Evolutionary conservation across 2,329 filamentous ascomycete genomes (phyloP).

Genomic region (Domatiomyces catenatus): DNA sequence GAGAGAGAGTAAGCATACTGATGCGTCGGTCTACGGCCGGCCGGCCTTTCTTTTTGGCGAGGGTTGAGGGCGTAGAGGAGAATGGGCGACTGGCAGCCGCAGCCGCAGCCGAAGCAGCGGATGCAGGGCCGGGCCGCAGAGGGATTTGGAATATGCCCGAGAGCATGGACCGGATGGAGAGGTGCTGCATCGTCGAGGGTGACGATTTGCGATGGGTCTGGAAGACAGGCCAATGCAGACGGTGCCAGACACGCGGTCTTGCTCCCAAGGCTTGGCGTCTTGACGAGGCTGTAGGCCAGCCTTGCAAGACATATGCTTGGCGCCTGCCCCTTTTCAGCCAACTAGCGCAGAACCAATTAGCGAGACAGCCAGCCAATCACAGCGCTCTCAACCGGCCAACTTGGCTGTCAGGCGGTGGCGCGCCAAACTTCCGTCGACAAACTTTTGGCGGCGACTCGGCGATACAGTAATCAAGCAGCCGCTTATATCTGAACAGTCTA

Average conservation of each 20-base stretch:
- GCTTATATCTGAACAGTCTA: background rate
- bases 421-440: background rate
- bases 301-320: background rate
- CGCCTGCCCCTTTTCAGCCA: background rate
- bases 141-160: conserved; percentile 31
- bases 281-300: background rate
- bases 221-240: too few relatives aligned
- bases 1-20: conserved; percentile 9
- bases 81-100: conserved; percentile 19
- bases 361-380: background rate
- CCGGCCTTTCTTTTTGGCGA: conserved; percentile 24
- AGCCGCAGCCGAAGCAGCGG: conserved; percentile 6
- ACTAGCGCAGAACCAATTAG: too few relatives aligned
- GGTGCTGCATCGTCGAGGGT: conserved; percentile 20
- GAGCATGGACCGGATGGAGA: conserved; percentile 29
- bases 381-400: too few relatives aligned
- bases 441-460: background rate
- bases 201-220: too few relatives aligned
- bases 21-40: conserved; percentile 14
- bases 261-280: background rate
- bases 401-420: background rate
- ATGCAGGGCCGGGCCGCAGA: conserved; percentile 16
- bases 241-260: too few relatives aligned
- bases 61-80: conserved; percentile 27
- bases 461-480: background rate